Conservation (phyloP, 169 alveolate genomes). For the Eimeria tenella region DNA sequence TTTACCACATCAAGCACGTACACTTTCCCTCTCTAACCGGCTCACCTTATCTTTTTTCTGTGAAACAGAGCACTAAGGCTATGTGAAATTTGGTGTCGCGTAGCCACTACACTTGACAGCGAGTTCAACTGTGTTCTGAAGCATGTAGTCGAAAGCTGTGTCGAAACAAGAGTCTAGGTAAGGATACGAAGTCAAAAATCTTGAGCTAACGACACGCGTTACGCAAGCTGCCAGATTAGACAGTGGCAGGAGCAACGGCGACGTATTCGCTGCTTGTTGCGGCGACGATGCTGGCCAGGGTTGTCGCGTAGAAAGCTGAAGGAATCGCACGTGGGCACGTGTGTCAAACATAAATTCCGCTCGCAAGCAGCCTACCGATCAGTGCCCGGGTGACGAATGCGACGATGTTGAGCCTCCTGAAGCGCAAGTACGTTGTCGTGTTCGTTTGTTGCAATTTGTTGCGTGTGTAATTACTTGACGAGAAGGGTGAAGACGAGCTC, state of each 20-base stretch:
- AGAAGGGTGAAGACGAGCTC: conserved; percentile 64
- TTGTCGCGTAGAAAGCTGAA: conserved; percentile 69
- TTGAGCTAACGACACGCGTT: not conserved
- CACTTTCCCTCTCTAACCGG: conserved; percentile 63
- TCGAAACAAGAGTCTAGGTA: not conserved
- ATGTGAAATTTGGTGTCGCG: not conserved
- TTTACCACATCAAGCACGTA: conserved; percentile 58
- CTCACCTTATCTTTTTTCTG: conserved; percentile 65
- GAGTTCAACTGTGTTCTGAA: not conserved
- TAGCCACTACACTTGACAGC: not conserved
- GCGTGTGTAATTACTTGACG: conserved; percentile 22
- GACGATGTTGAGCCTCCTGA: conserved; percentile 72
- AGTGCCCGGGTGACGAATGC: conserved; percentile 69
- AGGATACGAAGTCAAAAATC: conserved; percentile 7
- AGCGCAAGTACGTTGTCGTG: not conserved
- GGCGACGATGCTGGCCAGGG: conserved; percentile 65
- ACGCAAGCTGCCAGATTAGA: conserved; percentile 14
- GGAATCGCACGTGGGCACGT: not conserved
- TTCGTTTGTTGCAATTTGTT: not conserved
- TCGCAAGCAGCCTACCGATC: conserved; percentile 55
- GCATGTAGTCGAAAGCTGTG: not conserved
- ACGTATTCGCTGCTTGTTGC: conserved; percentile 58
- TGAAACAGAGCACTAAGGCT: conserved; percentile 21
- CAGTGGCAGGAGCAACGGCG: conserved; percentile 38
- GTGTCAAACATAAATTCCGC: not conserved